Conservation (phyloP, 495 filamentous ascomycete genomes). For the Ascodesmis nigricans region DNA sequence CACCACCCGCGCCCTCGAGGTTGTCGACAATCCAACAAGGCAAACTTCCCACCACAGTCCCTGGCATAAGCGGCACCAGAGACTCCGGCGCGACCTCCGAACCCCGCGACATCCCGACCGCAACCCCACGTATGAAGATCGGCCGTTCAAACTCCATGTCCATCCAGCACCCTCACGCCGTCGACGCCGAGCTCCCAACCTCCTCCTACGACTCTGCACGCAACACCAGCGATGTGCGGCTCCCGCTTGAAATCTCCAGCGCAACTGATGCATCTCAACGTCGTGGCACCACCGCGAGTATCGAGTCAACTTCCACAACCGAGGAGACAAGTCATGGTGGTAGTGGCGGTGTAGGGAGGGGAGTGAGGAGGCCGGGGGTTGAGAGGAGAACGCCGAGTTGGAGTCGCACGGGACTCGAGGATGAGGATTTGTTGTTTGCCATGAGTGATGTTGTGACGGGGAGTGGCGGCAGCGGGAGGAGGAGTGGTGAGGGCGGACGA, state of each 20-base stretch:
- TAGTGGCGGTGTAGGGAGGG: too few species aligned
- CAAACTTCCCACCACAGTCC: background rate
- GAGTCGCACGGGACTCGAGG: constrained; percentile 9
- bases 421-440: constrained; percentile 20
- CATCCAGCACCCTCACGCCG: constrained; percentile 11
- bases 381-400: constrained; percentile 17
- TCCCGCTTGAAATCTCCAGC: too few species aligned
- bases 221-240: too few species aligned
- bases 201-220: too few species aligned
- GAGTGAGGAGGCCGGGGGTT: constrained; percentile 5
- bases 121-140: constrained; percentile 21
- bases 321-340: too few species aligned
- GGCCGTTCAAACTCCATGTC: constrained; percentile 19
- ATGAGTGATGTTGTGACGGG: constrained; percentile 19
- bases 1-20: constrained; percentile 9
- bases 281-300: too few species aligned
- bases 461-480: constrained; percentile 7
- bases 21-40: constrained; percentile 1
- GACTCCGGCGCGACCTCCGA: constrained; percentile 22
- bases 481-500: constrained; percentile 5
- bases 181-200: too few species aligned
- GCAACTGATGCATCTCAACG: too few species aligned
- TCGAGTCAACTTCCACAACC: too few species aligned
- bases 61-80: background rate
- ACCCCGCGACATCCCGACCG: constrained; percentile 30